Percentiles rank a stretch among this genome's conserved stretches.
Evolutionary conservation across 106 monocot genomes (phyloP).

Genomic region (Platanthera guangdongensis): DNA sequence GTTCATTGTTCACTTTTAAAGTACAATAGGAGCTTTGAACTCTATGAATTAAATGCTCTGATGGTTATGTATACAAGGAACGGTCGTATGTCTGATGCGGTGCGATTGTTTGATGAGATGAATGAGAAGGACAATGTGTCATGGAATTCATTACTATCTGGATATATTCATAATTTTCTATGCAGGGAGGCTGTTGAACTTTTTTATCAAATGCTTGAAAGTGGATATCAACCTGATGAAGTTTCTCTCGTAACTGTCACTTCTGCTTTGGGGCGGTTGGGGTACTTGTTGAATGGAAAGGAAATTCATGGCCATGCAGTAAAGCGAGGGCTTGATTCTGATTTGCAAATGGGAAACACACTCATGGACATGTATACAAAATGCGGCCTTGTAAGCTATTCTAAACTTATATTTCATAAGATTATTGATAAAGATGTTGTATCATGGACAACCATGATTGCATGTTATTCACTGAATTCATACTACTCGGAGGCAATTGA

Average conservation of each 20-base stretch:
- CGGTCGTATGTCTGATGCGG: slow-evolving; percentile 34
- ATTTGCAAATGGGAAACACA: slow-evolving; percentile 68
- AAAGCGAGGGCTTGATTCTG: slow-evolving; percentile 47
- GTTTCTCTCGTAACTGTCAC: slow-evolving; percentile 53
- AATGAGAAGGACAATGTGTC: slow-evolving; percentile 57
- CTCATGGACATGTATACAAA: slow-evolving; percentile 70
- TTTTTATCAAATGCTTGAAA: slow-evolving; percentile 38
- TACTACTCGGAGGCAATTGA: slow-evolving; percentile 33
- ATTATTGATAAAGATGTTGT: slow-evolving; percentile 50
- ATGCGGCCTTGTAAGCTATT: slow-evolving; percentile 32
- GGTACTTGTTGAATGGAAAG: slow-evolving; percentile 35
- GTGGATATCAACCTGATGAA: slow-evolving; percentile 40
- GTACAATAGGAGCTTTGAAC: slow-evolving; percentile 16
- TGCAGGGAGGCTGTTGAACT: slow-evolving; percentile 36
- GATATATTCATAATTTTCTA: slow-evolving; percentile 55
- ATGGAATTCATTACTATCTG: slow-evolving; percentile 90
- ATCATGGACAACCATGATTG: slow-evolving; percentile 57
- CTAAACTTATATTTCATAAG: slow-evolving; percentile 28
- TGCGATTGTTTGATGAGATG: slow-evolving; percentile 43
- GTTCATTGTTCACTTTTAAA: slow-evolving; percentile 63
- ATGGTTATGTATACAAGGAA: slow-evolving; percentile 60
- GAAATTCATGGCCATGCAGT: slow-evolving; percentile 83
- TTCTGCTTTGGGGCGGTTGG: slow-evolving; percentile 53
- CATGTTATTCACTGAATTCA: slow-evolving; percentile 37
- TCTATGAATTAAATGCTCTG: slow-evolving; percentile 67